Base-by-base conservation (phyloP, 441 rosid species). In the Isatis lusitanica region DNA sequence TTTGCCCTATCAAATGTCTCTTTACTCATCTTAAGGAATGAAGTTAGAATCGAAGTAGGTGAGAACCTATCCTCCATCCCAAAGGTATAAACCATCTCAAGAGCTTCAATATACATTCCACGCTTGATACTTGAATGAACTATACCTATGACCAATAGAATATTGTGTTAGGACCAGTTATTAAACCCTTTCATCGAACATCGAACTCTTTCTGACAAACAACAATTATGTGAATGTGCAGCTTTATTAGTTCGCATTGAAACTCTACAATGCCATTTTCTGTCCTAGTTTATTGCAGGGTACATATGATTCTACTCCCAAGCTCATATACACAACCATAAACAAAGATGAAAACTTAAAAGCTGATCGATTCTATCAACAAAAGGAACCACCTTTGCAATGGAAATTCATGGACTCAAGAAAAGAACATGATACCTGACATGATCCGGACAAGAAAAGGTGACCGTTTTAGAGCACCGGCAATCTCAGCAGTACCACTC, bases 41-140 rank as follows among this genome's bases (percentile, higher is more conserved):
- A 63, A 68, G 63, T 77, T 75, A 92, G 77, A 64, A 92, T 51
- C 48, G 79, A 74, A 61, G 79, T 73, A 64, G 91, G 85, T 46
- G 94, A 78, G 74, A 85, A 83, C 74, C 57, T 86, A 40, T 85
- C 88, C 73, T 84, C 93, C 55, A 90, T 73, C 50, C 86, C 85
- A 35, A 92, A 88, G 66, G 77, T 74, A 38, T 61, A 71, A 60
- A 85, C 84, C 46, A 86, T 69, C 72, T 88, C 91, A 58, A 87
- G 80, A 67, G 91, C 92, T 69, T 90, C 85, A 30, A 84, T 67
- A 70, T 77, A 80, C 83, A 73, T 70, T 53, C 85, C 86, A 63
- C 71, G 80, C 84, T 79, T 87, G 78, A 80, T 81, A 87, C 82
- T 78, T 73, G 68, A 71, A 64, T 81, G 84, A 61, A 88, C 69